Evolutionary conservation across 2,329 filamentous ascomycete genomes (phyloP), one percentile per base, ranked within the genome.

Genomic region (Beauveria asiatica): DNA sequence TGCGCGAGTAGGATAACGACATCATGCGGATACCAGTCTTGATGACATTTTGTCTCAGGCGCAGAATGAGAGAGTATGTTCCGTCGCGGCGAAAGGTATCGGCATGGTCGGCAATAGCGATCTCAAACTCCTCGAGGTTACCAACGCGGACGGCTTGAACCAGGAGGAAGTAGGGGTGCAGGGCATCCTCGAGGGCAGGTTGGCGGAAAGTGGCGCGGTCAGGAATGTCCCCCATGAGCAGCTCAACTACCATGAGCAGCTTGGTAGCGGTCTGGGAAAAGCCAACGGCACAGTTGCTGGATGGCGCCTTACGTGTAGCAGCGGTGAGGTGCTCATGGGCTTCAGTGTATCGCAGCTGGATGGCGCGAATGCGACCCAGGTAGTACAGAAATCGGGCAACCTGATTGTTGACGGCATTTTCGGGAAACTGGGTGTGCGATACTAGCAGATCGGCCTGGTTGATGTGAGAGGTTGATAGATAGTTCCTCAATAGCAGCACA

Each of bases 11-110:
- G 21, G 92, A 96, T 65, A 99, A 81, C 45, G 93, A 97, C 85
- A 99, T 96, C 92, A 97, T 97, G 67, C 94, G 91, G 65, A 99
- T 96, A 66, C 94, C 94, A 3, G 94, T 99, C 81, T 96, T 96
- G 84, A 99, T 97, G 70, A 99, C 94, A 72, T 99, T 99, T 76
- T 99, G 94, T 67, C 94, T 87, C 63, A 99, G 82, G 64, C 94
- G 92, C 64, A 97, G 83, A 68, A 97, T 95, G 61, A 99, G 82
- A 11, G 92, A 96, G 79, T 97, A 97, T 21, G 93, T 97, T 61
- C 90, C 90, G 72, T 99, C 94, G 66, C 89, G 88, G 70, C 91
- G 88, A 86, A 97, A 99, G 11, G 87, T 87, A 49, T 89, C 85
- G 61, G 87, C 87, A 71, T 96, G 86, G 54, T 87, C 83, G 67